Evolutionary conservation across 768 basidiomycete species (phyloP), one percentile per base, ranked within the genome.

Genomic region (Mycena galopus): DNA sequence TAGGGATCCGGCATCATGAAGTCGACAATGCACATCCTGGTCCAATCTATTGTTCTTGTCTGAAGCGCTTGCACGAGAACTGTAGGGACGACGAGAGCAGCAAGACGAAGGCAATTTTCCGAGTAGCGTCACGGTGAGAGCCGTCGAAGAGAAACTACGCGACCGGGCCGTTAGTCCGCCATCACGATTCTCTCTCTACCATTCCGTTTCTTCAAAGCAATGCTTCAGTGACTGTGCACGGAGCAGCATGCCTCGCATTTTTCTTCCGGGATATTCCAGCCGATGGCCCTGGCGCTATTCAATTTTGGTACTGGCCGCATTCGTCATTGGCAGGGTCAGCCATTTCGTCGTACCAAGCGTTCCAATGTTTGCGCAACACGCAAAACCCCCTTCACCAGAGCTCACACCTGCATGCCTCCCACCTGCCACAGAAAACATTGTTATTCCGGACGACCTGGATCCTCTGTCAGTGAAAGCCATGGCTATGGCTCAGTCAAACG

Each of bases 251-350:
- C 21, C 61, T 29, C 42, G 44, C 44, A n/a, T 47, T 32, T 32
- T 21, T 0, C 21, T 25, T 47, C 61, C 37, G 35, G 59, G 59
- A 17, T 30, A 8, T 37, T 35, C 32, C n/a, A 12, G 23, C 53
- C 62, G 62, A 32, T 57, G 67, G 67, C 51, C 69, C 19, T 70
- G 61, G 63, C 69, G 69, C 5, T 39, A 37, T 42, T 51, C 25
- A 23, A 51, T 51, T 27, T 58, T 44, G 62, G 1, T 65, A 4
- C 25, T 65, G 21, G 56, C n/a, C 23, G 35, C 39, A 25, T 51
- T 65, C 62, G 44, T 21, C 27, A 7, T 65, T 19, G 69, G 33
- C 9, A 29, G n/a, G n/a, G 17, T 30, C n/a, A n/a, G 39, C 44
- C 42, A 58, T 65, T 30, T 59, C 42, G 25, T 58, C 11, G 11